phyloP scores from a whole-genome alignment of 345 rosid species.

The Turnera subulata region DNA sequence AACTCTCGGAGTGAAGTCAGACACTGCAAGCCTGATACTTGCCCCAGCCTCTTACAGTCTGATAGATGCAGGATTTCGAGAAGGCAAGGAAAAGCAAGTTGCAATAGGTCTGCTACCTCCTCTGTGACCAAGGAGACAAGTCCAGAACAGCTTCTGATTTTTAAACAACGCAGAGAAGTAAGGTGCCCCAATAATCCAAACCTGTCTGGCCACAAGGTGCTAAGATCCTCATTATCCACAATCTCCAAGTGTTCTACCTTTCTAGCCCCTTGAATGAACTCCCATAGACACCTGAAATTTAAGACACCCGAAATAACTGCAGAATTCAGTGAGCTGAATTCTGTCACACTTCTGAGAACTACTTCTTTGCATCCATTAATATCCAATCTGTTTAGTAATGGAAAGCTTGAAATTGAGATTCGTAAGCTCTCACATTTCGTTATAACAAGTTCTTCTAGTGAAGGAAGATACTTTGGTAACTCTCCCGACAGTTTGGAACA shows the following conservation, averaged over 20 bases:
- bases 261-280: background rate
- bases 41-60: no score
- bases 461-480: constrained; percentile 24
- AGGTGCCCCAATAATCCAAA: background rate
- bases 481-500: constrained; percentile 23
- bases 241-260: no score
- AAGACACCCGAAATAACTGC: no score
- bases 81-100: no score
- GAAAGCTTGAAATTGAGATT: constrained; percentile 13
- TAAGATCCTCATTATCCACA: background rate
- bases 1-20: no score
- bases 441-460: constrained; percentile 10
- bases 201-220: background rate
- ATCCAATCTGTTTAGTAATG: background rate
- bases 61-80: no score
- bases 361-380: constrained; percentile 11
- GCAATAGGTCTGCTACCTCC: no score
- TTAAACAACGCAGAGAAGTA: background rate
- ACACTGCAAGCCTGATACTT: no score
- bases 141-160: no score
- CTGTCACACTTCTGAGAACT: background rate
- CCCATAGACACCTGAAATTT: background rate
- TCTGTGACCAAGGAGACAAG: no score
- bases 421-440: background rate
- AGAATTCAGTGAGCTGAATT: constrained; percentile 3